Percentiles rank a stretch among this genome's conserved stretches.
phyloP scores from a whole-genome alignment of 2,329 filamentous ascomycete genomes.

The Chalaropsis ovoidea region DNA sequence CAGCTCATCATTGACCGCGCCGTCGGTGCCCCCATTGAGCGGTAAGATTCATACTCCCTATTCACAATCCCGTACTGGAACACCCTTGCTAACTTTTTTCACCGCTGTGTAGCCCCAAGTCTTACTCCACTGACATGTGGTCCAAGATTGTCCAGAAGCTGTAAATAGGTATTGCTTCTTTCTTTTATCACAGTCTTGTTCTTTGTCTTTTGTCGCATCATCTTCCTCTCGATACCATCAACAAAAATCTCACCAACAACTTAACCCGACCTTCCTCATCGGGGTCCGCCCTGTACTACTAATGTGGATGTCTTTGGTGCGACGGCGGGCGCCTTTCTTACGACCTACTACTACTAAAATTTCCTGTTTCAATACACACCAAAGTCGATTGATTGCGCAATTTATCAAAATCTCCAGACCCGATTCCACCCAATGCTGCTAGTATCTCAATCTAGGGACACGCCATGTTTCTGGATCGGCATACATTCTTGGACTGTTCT shows the following conservation, averaged over 20 bases:
- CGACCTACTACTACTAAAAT: slow-evolving; percentile 22
- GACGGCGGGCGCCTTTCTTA: slow-evolving; percentile 22
- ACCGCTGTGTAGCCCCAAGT: slow-evolving; percentile 57
- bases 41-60: slow-evolving; percentile 34
- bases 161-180: slow-evolving; percentile 43
- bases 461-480: background rate
- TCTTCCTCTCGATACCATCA: slow-evolving; percentile 16
- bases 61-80: background rate
- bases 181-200: slow-evolving; percentile 9
- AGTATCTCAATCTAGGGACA: background rate
- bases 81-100: slow-evolving; percentile 22
- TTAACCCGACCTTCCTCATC: slow-evolving; percentile 20
- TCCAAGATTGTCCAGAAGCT: slow-evolving; percentile 87
- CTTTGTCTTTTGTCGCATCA: slow-evolving; percentile 14
- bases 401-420: slow-evolving; percentile 3
- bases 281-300: slow-evolving; percentile 24
- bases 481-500: background rate
- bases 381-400: slow-evolving; percentile 7
- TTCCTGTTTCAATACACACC: slow-evolving; percentile 23
- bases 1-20: slow-evolving; percentile 99
- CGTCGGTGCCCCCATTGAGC: slow-evolving; percentile 91
- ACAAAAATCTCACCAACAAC: slow-evolving; percentile 8
- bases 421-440: background rate
- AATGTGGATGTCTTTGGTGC: slow-evolving; percentile 20
- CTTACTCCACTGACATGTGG: slow-evolving; percentile 95